A percentile compares a stretch with the other conserved stretches of the same genome.
These are phyloP conservation scores for Neoboletus subvelutipes DNA, from an alignment of 768 basidiomycete genomes.

Conservation along the genomic window DNA sequence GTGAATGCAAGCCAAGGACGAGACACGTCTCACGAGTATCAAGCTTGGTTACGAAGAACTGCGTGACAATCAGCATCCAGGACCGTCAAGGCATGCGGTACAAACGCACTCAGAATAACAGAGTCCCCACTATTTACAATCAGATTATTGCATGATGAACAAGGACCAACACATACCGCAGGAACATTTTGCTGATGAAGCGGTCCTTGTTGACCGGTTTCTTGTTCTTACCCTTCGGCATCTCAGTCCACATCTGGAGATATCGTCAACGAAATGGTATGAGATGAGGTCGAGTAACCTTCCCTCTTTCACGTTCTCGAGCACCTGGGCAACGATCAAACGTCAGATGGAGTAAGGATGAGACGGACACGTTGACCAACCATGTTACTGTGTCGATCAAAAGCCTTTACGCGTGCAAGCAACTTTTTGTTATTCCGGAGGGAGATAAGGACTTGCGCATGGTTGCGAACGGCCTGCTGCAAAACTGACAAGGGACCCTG, in stretches of 20 bases:
- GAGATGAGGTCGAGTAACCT: conserved; percentile 22
- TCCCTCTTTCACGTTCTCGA: conserved; percentile 98
- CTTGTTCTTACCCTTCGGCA: conserved; percentile 97
- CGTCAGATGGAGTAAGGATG: conserved; percentile 6
- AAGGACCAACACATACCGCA: conserved; percentile 55
- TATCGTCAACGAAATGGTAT: conserved; percentile 26
- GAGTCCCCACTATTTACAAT: conserved; percentile 77
- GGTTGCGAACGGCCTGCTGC: conserved; percentile 96
- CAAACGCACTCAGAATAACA: conserved; percentile 85
- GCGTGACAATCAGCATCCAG: conserved; percentile 36
- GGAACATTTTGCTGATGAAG: conserved; percentile 99
- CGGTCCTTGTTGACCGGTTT: conserved; percentile 99
- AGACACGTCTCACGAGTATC: conserved; percentile 7
- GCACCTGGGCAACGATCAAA: conserved; percentile 53
- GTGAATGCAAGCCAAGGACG: not conserved
- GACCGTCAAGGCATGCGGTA: conserved; percentile 7
- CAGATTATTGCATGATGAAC: conserved; percentile 10
- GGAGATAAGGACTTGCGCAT: conserved; percentile 96
- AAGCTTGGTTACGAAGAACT: conserved; percentile 80
- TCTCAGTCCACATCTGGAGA: conserved; percentile 96
- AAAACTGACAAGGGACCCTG: conserved; percentile 96
- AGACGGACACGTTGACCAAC: conserved; percentile 42
- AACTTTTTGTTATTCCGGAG: conserved; percentile 98
- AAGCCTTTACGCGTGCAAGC: conserved; percentile 93
- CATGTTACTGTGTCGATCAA: conserved; percentile 99